phyloP scores from a whole-genome alignment of 2,329 filamentous ascomycete genomes.

The Arthrobotrys megalospora region DNA sequence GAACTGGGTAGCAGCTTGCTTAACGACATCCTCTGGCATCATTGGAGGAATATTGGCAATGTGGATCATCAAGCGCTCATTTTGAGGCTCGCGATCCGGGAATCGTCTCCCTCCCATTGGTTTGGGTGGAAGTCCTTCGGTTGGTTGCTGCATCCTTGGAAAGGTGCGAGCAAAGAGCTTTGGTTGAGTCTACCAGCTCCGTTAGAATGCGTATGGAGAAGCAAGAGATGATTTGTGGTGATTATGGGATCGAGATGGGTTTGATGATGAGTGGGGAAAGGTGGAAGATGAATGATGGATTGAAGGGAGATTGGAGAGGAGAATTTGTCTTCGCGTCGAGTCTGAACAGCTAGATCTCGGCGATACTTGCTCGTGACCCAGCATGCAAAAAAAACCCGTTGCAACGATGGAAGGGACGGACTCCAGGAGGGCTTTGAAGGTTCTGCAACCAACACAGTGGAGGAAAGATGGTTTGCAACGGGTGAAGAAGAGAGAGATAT shows the following conservation, averaged over 20 bases:
- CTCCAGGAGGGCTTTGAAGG: not conserved
- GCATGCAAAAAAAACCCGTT: not conserved
- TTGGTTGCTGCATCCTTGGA: slow-evolving; percentile 46
- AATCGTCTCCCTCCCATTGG: slow-evolving; percentile 33
- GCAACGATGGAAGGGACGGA: slow-evolving; percentile 16
- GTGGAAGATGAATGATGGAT: not conserved
- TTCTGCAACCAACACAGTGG: slow-evolving; percentile 4
- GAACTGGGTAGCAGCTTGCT: slow-evolving; percentile 52
- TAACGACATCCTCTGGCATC: slow-evolving; percentile 58
- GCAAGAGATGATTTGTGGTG: not conserved
- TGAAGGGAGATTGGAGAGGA: not conserved
- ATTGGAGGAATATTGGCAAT: slow-evolving; percentile 50
- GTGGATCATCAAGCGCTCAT: slow-evolving; percentile 54
- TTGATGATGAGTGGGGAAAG: not conserved
- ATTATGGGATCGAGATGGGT: not conserved
- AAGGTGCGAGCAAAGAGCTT: slow-evolving; percentile 13
- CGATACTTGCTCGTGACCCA: slow-evolving; percentile 21
- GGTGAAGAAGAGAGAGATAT: not conserved
- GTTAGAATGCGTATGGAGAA: slow-evolving; percentile 2
- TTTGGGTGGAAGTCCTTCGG: slow-evolving; percentile 32
- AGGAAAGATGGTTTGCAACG: slow-evolving; percentile 19
- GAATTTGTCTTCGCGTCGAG: not conserved
- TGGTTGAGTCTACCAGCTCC: not conserved
- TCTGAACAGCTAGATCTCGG: slow-evolving; percentile 17
- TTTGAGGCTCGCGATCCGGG: slow-evolving; percentile 38